These are phyloP conservation scores for Helotiales sp. DNA, from an alignment of 2,329 filamentous ascomycete species.

Conservation along the genomic window DNA sequence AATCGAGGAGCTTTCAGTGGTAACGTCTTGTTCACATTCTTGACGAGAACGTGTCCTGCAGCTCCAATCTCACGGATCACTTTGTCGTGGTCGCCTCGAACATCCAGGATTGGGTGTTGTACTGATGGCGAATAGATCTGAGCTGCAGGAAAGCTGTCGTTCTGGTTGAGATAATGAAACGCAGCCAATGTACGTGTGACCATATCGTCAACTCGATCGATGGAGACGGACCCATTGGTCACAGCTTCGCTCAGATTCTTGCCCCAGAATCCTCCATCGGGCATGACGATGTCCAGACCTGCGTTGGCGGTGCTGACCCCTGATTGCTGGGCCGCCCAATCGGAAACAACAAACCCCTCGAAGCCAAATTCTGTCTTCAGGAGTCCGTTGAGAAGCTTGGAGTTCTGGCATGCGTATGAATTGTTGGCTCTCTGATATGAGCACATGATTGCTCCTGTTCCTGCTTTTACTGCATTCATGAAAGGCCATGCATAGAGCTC, in stretches of 20 bases:
- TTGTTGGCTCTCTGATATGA: constrained; percentile 73
- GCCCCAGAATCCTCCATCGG: constrained; percentile 22
- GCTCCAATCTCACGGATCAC: constrained; percentile 62
- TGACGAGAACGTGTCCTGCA: constrained; percentile 64
- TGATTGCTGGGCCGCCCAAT: constrained; percentile 80
- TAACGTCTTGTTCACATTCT: constrained; percentile 55
- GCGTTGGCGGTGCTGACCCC: constrained; percentile 76
- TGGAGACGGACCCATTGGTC: constrained; percentile 57
- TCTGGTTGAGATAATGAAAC: constrained; percentile 59
- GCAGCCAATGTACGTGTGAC: constrained; percentile 57
- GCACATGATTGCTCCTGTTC: constrained; percentile 80
- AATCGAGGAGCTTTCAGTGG: constrained; percentile 50
- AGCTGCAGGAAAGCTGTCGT: constrained; percentile 38
- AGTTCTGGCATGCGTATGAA: constrained; percentile 69
- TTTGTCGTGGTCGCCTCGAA: constrained; percentile 66
- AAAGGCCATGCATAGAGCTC: constrained; percentile 86
- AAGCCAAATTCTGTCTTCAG: constrained; percentile 84
- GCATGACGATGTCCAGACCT: constrained; percentile 65
- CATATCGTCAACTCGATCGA: constrained; percentile 63
- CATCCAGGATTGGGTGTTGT: constrained; percentile 61
- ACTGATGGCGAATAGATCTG: constrained; percentile 30
- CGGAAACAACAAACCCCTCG: constrained; percentile 78
- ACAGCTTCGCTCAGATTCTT: constrained; percentile 52
- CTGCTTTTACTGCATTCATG: constrained; percentile 74
- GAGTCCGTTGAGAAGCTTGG: constrained; percentile 75